Evolutionary conservation across 108 stramenopile species (phyloP).

Genomic region (Cyclotella distinguenda): DNA sequence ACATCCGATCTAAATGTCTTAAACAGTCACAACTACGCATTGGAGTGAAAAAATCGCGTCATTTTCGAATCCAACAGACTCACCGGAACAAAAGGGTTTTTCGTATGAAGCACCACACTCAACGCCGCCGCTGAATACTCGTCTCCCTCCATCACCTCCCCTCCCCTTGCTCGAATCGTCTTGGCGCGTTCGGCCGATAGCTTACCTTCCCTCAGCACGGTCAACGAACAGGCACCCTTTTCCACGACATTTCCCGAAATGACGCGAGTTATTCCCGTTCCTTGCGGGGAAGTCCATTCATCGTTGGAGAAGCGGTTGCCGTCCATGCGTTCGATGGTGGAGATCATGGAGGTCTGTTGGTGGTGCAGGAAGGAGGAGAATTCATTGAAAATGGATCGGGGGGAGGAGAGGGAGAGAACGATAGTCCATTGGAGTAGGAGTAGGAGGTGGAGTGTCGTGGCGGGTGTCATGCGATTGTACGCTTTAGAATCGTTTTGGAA

Average conservation of each 20-base stretch:
- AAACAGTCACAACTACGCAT: not conserved
- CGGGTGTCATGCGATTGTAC: too few relatives aligned
- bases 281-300: too few relatives aligned
- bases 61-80: not conserved
- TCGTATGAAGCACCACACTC: conserved; percentile 85
- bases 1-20: conserved; percentile 92
- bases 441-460: too few relatives aligned
- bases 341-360: too few relatives aligned
- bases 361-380: too few relatives aligned
- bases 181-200: conserved; percentile 74
- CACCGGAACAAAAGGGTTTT: conserved; percentile 63
- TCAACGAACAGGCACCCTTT: conserved; percentile 92
- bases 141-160: conserved; percentile 72
- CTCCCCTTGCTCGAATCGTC: conserved; percentile 60
- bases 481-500: too few relatives aligned
- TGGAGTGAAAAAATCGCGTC: not conserved
- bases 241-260: conserved; percentile 87
- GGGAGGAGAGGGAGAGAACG: too few relatives aligned
- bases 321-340: too few relatives aligned
- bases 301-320: too few relatives aligned
- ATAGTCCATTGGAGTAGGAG: too few relatives aligned
- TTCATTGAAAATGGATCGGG: too few relatives aligned
- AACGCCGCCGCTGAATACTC: conserved; percentile 88
- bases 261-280: conserved; percentile 90
- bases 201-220: conserved; percentile 64